Base-by-base conservation (phyloP, 2,329 filamentous ascomycete species). In the Fusarium sp. region DNA sequence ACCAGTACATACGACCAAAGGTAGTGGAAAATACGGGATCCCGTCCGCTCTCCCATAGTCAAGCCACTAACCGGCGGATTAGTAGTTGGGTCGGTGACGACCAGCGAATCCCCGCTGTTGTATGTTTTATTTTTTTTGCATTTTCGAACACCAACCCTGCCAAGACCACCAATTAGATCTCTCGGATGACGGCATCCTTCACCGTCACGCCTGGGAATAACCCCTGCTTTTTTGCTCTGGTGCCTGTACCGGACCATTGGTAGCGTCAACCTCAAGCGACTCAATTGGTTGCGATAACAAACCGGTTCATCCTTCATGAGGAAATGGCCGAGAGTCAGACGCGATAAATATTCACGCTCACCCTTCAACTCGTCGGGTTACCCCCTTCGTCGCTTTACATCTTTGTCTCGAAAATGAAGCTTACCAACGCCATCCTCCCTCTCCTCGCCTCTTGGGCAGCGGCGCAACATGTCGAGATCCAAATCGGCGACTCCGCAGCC, bases 381-480 rank as follows among this genome's bases (percentile, higher is more conserved):
- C 40, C n/a, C 32, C n/a, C 20, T 56, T 32, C 12, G 16, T 18
- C 8, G 3, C 16, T 12, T 24, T 10, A 13, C 5, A 24, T 20
- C 11, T 30, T 22, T 20, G 5, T 7, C 20, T 4, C 10, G 8
- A 59, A 3, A 32, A 70, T 70, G 67, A 70, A 67, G 44, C 20
- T 63, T 12, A 45, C 24, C 8, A 47, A 12, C 32, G 29, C 20
- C 0, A 38, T 63, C 4, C 12, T 70, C 10, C 24, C 62, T 2
- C 41, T 64, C 2, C 46, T 70, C n/a, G 58, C 62, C 44, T 45
- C 49, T 4, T 40, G 27, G 15, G 67, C 54, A 13, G 52, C 47
- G 18, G 67, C 66, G 47, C 61, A 66, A 16, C 29, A 49, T n/a
- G 18, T 67, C 44, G 58, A 67, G 6, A 70, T 67, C 8, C 67